These are phyloP conservation scores for Paecilomyces dactylethromorphus DNA, from an alignment of 2,329 filamentous ascomycete species.

Conservation along the genomic window DNA sequence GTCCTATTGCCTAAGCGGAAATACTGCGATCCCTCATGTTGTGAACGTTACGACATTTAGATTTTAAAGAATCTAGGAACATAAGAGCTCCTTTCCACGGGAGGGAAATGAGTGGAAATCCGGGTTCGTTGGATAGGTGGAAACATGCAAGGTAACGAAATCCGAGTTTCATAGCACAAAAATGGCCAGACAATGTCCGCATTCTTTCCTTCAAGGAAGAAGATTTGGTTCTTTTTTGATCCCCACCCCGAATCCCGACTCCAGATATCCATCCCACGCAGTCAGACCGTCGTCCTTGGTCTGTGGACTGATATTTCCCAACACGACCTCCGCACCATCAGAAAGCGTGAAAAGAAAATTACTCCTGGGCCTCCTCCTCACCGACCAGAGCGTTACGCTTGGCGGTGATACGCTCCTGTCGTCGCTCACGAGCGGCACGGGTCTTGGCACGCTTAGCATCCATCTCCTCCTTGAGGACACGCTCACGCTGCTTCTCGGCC, in stretches of 20 bases:
- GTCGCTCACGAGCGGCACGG: slow-evolving; percentile 99
- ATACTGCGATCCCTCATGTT: background rate
- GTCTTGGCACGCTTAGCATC: slow-evolving; percentile 99
- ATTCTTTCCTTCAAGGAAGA: background rate
- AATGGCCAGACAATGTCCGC: background rate
- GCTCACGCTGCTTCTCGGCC: slow-evolving; percentile 97
- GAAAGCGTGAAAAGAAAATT: slow-evolving; percentile 28
- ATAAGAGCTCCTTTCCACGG: background rate
- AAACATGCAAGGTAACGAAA: background rate
- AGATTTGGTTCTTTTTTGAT: background rate
- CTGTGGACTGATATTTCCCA: slow-evolving; percentile 11
- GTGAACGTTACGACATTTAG: slow-evolving; percentile 1
- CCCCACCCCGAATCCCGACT: background rate
- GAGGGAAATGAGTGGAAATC: background rate
- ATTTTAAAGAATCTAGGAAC: background rate
- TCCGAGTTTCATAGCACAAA: background rate
- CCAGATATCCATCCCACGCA: background rate
- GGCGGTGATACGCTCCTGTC: slow-evolving; percentile 80
- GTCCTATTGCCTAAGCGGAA: background rate
- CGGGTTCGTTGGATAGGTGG: background rate
- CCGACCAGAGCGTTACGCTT: slow-evolving; percentile 84
- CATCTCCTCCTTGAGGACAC: slow-evolving; percentile 97
- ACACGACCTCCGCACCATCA: slow-evolving; percentile 32
- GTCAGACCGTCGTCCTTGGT: slow-evolving; percentile 1
- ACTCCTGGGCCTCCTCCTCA: slow-evolving; percentile 43